Base-by-base conservation (phyloP, 768 basidiomycete genomes). In the Coprinopsis marcescibilis region DNA sequence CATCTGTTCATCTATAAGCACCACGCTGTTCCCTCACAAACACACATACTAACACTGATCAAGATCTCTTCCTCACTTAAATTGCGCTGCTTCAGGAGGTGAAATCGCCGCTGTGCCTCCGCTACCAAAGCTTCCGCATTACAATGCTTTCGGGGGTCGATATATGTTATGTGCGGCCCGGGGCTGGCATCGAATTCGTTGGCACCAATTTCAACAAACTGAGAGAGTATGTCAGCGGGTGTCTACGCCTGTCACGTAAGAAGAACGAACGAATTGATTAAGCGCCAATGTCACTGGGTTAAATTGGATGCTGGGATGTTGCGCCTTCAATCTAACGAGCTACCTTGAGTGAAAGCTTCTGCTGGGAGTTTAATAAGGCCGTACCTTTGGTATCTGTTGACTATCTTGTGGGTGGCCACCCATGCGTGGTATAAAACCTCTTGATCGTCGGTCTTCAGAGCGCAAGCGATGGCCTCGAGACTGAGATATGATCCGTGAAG, bases 121-220 rank as follows among this genome's bases (percentile, higher is more conserved):
- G 58, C 45, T 3, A 75, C 64, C 60, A 84, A 73, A 21, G 54
- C 62, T 2, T 35, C 34, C 1, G 60, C 41, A 52, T 76, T 57
- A 7, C 58, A 54, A 44, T 71, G 62, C n/a, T 63, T 54, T 30
- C 75, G 65, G 5, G 78, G 71, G 57, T 81, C 77, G 38, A 83
- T 58, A 42, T 75, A 74, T 14, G 73, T 67, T 30, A 76, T 58
- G 43, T 81, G 73, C 1, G 72, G 71, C 0, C 77, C 80, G 3
- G 64, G 54, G 35, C 65, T 66, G n/a, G 67, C 61, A 47, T 74
- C 70, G 39, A 71, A 55, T 43, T 79, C 57, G 2, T 66, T 67
- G 3, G 58, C 55, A 17, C 74, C 75, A 20, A 81, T 54, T 53
- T 80, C 75, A 43, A 77, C 67, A 37, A 81, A 54, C 81, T 83